These are phyloP conservation scores for Lactifluus volemus DNA, from an alignment of 768 basidiomycete species.

Conservation along the genomic window DNA sequence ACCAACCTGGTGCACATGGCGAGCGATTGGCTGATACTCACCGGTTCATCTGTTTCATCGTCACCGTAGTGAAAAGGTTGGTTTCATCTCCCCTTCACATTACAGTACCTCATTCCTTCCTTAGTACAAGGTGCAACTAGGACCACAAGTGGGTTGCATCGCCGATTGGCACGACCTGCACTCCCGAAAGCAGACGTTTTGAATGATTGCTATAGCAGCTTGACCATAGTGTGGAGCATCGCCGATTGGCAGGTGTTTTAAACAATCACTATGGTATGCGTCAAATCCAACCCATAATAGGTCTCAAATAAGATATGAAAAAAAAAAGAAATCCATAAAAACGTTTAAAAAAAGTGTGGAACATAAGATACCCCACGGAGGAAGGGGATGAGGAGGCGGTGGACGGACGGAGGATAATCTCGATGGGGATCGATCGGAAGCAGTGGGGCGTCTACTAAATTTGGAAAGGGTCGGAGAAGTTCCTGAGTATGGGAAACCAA, in stretches of 20 bases:
- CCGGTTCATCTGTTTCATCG: constrained; percentile 7
- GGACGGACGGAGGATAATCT: neutral
- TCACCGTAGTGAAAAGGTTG: neutral
- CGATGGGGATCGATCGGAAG: constrained; percentile 10
- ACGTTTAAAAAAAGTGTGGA: neutral
- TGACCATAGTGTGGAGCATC: too few relatives aligned
- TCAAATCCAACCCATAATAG: neutral
- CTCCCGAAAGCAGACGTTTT: too few relatives aligned
- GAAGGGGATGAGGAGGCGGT: neutral
- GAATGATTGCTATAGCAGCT: too few relatives aligned
- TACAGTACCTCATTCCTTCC: constrained; percentile 2
- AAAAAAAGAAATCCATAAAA: neutral
- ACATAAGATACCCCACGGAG: too few relatives aligned
- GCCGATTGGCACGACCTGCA: too few relatives aligned
- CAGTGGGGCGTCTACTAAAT: neutral
- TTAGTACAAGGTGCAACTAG: neutral
- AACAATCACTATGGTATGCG: neutral
- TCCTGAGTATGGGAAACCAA: neutral
- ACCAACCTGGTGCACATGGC: neutral
- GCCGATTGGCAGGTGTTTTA: too few relatives aligned
- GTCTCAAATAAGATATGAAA: neutral
- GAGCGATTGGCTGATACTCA: neutral
- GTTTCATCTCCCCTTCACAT: constrained; percentile 6
- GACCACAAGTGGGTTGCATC: too few relatives aligned
- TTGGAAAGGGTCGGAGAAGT: constrained; percentile 1